Evolutionary conservation across 2,329 filamentous ascomycete species (phyloP).

Genomic region (Didymella arachidicola): DNA sequence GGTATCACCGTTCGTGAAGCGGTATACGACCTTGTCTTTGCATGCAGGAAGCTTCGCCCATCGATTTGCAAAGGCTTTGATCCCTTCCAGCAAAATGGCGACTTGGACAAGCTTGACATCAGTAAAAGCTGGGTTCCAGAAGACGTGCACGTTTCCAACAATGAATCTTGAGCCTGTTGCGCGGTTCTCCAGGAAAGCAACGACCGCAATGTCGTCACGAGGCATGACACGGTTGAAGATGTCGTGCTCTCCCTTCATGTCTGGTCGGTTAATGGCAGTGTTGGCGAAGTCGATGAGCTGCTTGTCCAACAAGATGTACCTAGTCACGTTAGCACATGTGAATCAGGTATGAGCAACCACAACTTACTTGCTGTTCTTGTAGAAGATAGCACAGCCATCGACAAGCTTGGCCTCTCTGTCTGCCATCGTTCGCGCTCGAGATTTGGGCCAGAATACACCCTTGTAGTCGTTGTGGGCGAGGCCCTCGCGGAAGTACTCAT

Average conservation of each 20-base stretch:
- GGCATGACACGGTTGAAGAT: constrained; percentile 99
- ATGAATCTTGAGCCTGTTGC: constrained; percentile 90
- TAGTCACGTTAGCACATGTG: constrained; percentile 28
- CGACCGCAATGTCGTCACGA: constrained; percentile 93
- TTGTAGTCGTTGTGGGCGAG: constrained; percentile 90
- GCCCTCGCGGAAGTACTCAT: constrained; percentile 87
- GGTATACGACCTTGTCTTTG: constrained; percentile 74
- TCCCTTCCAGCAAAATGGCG: constrained; percentile 90
- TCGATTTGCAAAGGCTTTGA: constrained; percentile 84
- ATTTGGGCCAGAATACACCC: constrained; percentile 91
- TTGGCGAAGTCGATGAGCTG: constrained; percentile 91
- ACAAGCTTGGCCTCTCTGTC: constrained; percentile 89
- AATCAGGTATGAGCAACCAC: background rate
- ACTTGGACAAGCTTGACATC: constrained; percentile 98
- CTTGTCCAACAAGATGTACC: constrained; percentile 89
- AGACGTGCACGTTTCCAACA: constrained; percentile 91
- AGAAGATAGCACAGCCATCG: constrained; percentile 96
- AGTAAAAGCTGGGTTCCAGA: constrained; percentile 88
- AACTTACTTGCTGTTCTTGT: constrained; percentile 81
- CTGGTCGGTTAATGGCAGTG: constrained; percentile 90
- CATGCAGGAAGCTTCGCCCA: constrained; percentile 81
- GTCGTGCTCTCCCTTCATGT: constrained; percentile 97
- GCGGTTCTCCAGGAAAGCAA: constrained; percentile 92
- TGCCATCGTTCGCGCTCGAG: constrained; percentile 87
- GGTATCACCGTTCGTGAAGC: constrained; percentile 57